Evolutionary conservation across 441 rosid species (phyloP), one percentile per base, ranked within the genome.

Genomic region (Gossypium lobatum): DNA sequence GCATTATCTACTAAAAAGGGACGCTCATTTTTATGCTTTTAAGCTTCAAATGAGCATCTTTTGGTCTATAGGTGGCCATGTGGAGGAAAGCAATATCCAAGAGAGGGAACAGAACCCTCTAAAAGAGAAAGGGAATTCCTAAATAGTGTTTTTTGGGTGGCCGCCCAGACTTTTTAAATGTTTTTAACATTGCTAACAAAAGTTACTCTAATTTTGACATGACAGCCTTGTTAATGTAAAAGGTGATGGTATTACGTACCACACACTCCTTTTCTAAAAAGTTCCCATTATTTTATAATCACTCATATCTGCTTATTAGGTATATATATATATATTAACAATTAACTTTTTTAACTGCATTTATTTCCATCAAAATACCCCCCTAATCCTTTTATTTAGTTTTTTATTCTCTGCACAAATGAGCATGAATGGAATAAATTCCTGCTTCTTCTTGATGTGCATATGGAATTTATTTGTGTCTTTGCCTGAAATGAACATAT

Each of bases 1-100:
- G 89, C 89, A 86, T 88, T 84, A 88, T 88, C 92, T 89, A 89
- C 89, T 85, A 89, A 88, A 88, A 93, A 87, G 91, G 76, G 85
- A 66, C 78, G 81, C 87, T 83, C 79, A 80, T 83, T 82, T 64
- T 87, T 85, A 81, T 85, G 88, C 90, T 85, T 85, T 86, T 79
- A 64, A 81, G 85, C 82, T 86, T 84, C 87, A 88, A 80, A 83
- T 81, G 79, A 81, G 88, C 85, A 88, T 89, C 88, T 88, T 83
- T 80, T 73, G 76, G 55, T 81, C 80, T 78, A 77, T 72, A 85
- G 85, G 86, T 87, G 93, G 88, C 93, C 97, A 89, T 88, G 95
- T 89, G 93, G 90, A 46, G 57, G 80, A 86, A 86, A 86, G 84
- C 81, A 81, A 84, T 76, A 75, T 79, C 73, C 64, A 77, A 73